Evolutionary conservation across 192 early-diverging fungal genomes (phyloP), one percentile per base, ranked within the genome.

Genomic region (Coemansia sp.): DNA sequence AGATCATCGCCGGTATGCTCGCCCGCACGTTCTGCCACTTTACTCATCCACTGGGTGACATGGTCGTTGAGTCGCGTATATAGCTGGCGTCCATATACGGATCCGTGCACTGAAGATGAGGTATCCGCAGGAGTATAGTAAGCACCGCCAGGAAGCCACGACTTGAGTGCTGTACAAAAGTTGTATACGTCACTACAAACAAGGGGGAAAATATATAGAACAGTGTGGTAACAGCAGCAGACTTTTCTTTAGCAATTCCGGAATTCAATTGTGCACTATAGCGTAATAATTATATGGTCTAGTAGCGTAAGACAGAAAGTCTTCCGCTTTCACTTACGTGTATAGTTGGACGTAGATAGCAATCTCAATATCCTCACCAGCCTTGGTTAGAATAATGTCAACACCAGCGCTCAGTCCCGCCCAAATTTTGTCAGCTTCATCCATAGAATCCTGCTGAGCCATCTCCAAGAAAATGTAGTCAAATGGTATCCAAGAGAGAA

Each of bases 1-100:
- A 98, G 83, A 8, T 85, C 85, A 30, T 93, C 93, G 71, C 95
- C 94, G 68, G 82, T 84, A 51, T 82, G 77, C 38, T 82, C 70
- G 50, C 83, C 83, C 10, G 91, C 88, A 56, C 86, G 82, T 60
- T 84, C 44, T 28, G 66, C 69, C 0, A 91, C 74, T 7, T 21
- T 27, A 5, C 56, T 30, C 70, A 91, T 78, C 59, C 84, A 84
- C 32, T 74, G 52, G 59, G 78, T 61, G 9, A 89, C 68, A 62
- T 86, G 84, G 55, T 68, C 67, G 58, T 85, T 86, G 24, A 90
- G 76, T 30, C 77, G 63, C 28, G 60, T 76, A 79, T 91, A 91
- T 61, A 91, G 83, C 48, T 89, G 83, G 25, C 77, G 71, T 19
- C 90, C 90, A 65, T 83, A 81, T 56, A 67, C 54, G 7, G 65